phyloP scores from a whole-genome alignment of 805 yeast species.

The Wilhelminamyces savonicus region DNA sequence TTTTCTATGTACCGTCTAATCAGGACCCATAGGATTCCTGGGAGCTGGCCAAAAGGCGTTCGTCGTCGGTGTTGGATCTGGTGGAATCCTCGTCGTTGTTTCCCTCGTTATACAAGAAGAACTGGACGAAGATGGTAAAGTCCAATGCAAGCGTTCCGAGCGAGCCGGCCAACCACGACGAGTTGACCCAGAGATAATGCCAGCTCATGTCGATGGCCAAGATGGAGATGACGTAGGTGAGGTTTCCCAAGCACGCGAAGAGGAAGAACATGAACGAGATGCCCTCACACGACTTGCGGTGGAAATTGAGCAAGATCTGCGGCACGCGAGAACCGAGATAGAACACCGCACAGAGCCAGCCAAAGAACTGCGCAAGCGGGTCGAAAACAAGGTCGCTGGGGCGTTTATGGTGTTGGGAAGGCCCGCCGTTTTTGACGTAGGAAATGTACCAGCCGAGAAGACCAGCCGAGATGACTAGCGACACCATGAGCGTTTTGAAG shows the following conservation, averaged over 20 bases:
- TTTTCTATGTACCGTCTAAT: too few relatives aligned
- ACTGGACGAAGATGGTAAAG: conserved; percentile 77
- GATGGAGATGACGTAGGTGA: conserved; percentile 84
- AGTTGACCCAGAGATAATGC: conserved; percentile 70
- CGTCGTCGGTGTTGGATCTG: too few relatives aligned
- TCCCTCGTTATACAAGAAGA: conserved; percentile 61
- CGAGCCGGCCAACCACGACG: conserved; percentile 91
- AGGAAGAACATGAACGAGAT: conserved; percentile 88
- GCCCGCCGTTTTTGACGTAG: conserved; percentile 39
- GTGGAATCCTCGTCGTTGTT: conserved; percentile 6
- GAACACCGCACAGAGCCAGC: conserved; percentile 69
- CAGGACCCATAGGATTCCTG: too few relatives aligned
- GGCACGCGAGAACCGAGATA: conserved; percentile 89
- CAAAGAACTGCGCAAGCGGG: conserved; percentile 79
- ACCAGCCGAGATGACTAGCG: conserved; percentile 69
- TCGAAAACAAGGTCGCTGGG: conserved; percentile 54
- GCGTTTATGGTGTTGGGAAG: conserved; percentile 19
- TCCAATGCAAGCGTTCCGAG: conserved; percentile 83
- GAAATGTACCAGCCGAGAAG: conserved; percentile 82
- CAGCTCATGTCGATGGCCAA: conserved; percentile 66
- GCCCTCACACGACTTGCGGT: conserved; percentile 91
- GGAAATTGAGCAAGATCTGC: conserved; percentile 78
- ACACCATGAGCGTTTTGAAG: conserved; percentile 46
- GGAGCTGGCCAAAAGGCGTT: too few relatives aligned
- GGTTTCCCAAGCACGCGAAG: conserved; percentile 91